Percentiles rank a stretch among this genome's conserved stretches.
Conservation (phyloP, 257 asterid genomes). For the Linderniella brevidens region DNA sequence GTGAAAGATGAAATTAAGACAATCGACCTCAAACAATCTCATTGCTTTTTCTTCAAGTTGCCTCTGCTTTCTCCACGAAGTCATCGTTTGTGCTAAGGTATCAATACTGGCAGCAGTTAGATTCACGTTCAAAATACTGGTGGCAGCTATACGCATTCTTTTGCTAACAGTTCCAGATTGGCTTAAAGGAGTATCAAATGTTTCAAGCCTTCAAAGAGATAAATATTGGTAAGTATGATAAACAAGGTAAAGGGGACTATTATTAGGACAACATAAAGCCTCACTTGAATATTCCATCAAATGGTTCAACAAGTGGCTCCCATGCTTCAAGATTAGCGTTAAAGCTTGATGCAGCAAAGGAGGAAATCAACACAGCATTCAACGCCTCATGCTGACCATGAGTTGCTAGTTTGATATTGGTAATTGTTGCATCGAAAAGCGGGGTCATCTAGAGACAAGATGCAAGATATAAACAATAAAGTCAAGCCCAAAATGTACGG, state of each 20-base stretch:
- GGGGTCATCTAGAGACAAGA: constrained; percentile 69
- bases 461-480: constrained; percentile 12
- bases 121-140: constrained; percentile 70
- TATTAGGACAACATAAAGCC: constrained; percentile 10
- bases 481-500: constrained; percentile 9
- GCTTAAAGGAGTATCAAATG: constrained; percentile 51
- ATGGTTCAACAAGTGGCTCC: constrained; percentile 98
- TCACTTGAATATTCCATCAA: constrained; percentile 95
- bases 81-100: constrained; percentile 54
- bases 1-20: constrained; percentile 3
- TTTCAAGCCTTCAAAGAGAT: constrained; percentile 61
- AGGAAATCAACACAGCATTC: constrained; percentile 80
- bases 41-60: constrained; percentile 85
- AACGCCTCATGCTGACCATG: constrained; percentile 83
- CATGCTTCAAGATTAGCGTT: constrained; percentile 84
- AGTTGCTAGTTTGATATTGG: constrained; percentile 86
- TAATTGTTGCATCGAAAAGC: constrained; percentile 85
- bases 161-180: constrained; percentile 53
- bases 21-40: constrained; percentile 46
- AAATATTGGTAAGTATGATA: constrained; percentile 10
- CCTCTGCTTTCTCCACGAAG: constrained; percentile 87
- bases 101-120: constrained; percentile 78
- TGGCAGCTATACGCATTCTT: constrained; percentile 74
- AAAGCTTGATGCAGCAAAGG: constrained; percentile 89
- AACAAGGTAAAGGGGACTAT: not conserved